Conservation (phyloP, 306 rosid species). For the Trichosanthes cucumerina region DNA sequence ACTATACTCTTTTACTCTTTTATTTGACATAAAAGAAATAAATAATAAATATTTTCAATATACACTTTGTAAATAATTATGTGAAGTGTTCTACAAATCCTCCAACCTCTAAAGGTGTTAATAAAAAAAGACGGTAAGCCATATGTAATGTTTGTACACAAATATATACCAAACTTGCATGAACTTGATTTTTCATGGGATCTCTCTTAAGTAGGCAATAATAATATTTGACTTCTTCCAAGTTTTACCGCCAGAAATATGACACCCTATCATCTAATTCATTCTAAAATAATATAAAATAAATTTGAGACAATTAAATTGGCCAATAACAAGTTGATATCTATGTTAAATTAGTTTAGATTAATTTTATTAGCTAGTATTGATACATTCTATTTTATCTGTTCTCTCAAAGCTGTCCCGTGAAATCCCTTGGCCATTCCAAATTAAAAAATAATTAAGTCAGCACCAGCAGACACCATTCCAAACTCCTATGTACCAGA, state of each 20-base stretch:
- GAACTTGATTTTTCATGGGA: neutral
- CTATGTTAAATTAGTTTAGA: neutral
- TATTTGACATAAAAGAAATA: no score
- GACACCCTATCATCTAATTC: neutral
- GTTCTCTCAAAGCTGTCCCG: neutral
- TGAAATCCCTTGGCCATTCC: neutral
- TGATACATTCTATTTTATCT: neutral
- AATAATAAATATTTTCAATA: no score
- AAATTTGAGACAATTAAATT: neutral
- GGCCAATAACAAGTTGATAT: neutral
- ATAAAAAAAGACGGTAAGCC: no score
- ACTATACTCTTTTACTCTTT: no score
- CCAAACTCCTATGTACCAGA: neutral
- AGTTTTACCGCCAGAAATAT: neutral
- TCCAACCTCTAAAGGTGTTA: no score
- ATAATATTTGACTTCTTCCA: neutral
- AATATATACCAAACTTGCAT: neutral
- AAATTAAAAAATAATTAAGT: no score
- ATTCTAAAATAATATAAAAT: neutral
- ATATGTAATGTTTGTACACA: no score
- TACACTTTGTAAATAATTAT: no score
- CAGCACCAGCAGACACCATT: neutral
- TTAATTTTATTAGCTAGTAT: no score
- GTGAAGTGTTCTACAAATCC: no score
- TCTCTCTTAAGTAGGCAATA: no score